A percentile compares a stretch with the other conserved stretches of the same genome.
phyloP scores from a whole-genome alignment of 176 grass and related monocot genomes.

The Dendrocalamus sinicus region DNA sequence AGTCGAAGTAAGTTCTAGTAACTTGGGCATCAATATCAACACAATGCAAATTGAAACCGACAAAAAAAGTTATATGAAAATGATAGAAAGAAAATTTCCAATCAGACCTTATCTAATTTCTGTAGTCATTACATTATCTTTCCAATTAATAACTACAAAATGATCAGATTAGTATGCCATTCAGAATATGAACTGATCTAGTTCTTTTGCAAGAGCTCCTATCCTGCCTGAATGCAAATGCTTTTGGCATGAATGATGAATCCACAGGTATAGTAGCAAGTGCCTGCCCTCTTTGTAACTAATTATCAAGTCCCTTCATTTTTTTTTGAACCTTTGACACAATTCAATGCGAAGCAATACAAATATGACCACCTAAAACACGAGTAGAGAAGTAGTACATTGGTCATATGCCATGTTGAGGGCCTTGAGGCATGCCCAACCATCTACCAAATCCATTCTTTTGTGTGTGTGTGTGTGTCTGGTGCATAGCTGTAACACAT shows the following conservation, averaged over 20 bases:
- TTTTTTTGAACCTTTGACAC: background rate
- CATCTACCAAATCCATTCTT: background rate
- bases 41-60: background rate
- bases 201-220: background rate
- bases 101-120: background rate
- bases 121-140: background rate
- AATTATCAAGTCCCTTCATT: background rate
- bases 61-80: background rate
- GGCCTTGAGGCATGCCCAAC: background rate
- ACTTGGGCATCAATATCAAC: background rate
- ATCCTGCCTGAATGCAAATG: background rate
- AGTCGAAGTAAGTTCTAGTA: background rate
- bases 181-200: background rate
- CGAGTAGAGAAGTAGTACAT: background rate
- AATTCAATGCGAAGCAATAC: background rate
- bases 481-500: background rate
- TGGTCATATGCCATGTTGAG: background rate
- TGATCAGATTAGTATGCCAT: background rate
- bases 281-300: slow-evolving; percentile 3
- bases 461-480: background rate
- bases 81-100: background rate
- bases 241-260: slow-evolving; percentile 26
- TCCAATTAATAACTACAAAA: background rate
- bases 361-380: background rate
- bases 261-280: background rate